phyloP scores from a whole-genome alignment of 1,284 basidiomycete species.

The Melampsora americana region DNA sequence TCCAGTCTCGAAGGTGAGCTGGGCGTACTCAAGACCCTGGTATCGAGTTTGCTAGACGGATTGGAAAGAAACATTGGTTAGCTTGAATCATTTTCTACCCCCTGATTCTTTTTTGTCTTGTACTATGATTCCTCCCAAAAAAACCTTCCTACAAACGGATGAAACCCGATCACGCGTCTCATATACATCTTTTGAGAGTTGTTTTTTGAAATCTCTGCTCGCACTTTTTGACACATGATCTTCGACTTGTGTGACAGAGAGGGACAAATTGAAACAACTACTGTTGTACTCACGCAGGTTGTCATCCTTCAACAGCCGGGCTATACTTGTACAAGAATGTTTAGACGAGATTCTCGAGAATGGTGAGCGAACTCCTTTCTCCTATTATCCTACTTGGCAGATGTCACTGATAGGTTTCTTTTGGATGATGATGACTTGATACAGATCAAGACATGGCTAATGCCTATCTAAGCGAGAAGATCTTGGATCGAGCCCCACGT shows the following conservation, averaged over 20 bases:
- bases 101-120: neutral
- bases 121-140: conserved; percentile 62
- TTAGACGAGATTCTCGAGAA: conserved; percentile 85
- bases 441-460: conserved; percentile 85
- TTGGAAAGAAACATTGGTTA: conserved; percentile 79
- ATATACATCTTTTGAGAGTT: neutral
- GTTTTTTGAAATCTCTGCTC: neutral
- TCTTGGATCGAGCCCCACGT: conserved; percentile 60
- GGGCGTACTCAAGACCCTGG: conserved; percentile 79
- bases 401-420: neutral
- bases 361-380: conserved; percentile 59
- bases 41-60: conserved; percentile 80
- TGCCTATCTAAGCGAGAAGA: conserved; percentile 84
- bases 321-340: conserved; percentile 79
- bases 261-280: conserved; percentile 72
- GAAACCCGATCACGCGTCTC: conserved; percentile 1
- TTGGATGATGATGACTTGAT: neutral
- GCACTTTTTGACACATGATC: neutral
- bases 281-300: conserved; percentile 83
- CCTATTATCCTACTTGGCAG: neutral
- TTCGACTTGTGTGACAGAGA: conserved; percentile 23
- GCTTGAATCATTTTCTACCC: neutral
- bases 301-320: conserved; percentile 80
- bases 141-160: neutral
- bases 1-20: conserved; percentile 89